Evolutionary conservation across 129 eudicot genomes (phyloP), one percentile per base, ranked within the genome.

Genomic region (Artemisia annua): DNA sequence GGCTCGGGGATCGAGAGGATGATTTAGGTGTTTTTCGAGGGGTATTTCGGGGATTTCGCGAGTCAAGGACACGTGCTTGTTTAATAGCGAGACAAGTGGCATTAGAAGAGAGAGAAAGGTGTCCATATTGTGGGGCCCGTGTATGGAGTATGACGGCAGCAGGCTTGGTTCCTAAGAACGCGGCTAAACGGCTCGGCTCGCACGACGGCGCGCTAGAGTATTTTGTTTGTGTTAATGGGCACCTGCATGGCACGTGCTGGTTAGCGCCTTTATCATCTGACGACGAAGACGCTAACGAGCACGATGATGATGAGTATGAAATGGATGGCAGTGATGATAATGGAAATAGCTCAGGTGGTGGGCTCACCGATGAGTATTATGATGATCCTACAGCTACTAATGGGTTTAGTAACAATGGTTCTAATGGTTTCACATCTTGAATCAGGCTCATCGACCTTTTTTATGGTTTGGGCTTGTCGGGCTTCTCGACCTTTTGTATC

Each of bases 111-210:
- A 69, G 66, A 28, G 85, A 79, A 28, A 69, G 89, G 73, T 91
- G 97, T 55, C 95, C 91, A 2, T 91, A 85, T 43, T 87, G 97
- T 55, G 97, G 95, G 64, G 84, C 91, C 43, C 87, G 95, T 12
- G 89, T 84, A 48, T 91, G 97, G 97, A 91, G 91, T 28, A 91
- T 91, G 97, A 78, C 80, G 13, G 54, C 85, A 65, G 97, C 97
- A 11, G 79, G 84, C 16, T 67, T 91, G 52, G 81, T 91, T 61
- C 95, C 91, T 0, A 81, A 54, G 53, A 77, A 73, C 16, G 97
- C 95, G 75, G 89, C 95, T 43, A 65, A 85, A 22, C 74, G 90
- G 83, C 88, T 91, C 3, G 97, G 97, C 44, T 78, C 97, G n/a
- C 80, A 78, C 15, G 87, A 87, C 0, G 95, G 81, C 35, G 89